A percentile compares a stretch with the other conserved stretches of the same genome.
Conservation (phyloP, 495 filamentous ascomycete genomes). For the Neurospora cerealis region DNA sequence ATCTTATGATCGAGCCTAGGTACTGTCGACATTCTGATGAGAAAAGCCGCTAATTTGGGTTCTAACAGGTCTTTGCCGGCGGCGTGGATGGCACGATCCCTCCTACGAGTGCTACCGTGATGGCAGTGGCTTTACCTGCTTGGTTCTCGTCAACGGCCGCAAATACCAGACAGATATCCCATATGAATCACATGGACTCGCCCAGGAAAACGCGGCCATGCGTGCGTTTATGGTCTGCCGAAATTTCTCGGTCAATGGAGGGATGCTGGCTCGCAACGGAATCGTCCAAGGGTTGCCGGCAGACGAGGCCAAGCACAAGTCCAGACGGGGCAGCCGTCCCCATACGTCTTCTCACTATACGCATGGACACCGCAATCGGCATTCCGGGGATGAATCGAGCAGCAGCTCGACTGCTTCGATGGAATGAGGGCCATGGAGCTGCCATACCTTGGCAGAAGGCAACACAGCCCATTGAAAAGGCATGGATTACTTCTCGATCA, state of each 20-base stretch:
- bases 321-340: conserved; percentile 34
- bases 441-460: neutral
- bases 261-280: conserved; percentile 74
- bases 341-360: conserved; percentile 31
- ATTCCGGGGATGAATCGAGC: conserved; percentile 42
- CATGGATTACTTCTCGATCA: neutral
- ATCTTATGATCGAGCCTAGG: neutral
- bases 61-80: conserved; percentile 80
- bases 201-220: conserved; percentile 92
- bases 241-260: conserved; percentile 97
- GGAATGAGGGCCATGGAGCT: conserved; percentile 22
- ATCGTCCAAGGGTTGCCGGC: conserved; percentile 80
- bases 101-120: conserved; percentile 73
- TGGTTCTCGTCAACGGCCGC: conserved; percentile 89
- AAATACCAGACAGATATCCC: conserved; percentile 89
- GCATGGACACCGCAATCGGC: conserved; percentile 23
- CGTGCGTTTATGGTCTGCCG: conserved; percentile 96
- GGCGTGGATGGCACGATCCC: conserved; percentile 91
- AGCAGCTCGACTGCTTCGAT: conserved; percentile 49
- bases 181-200: conserved; percentile 69
- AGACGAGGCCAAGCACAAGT: conserved; percentile 39
- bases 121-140: conserved; percentile 71
- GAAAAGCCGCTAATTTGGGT: conserved; percentile 28
- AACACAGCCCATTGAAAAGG: conserved; percentile 1
- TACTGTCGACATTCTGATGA: neutral